phyloP scores from a whole-genome alignment of 371 early-diverging fungal species.

The Catenaria anguillulae region DNA sequence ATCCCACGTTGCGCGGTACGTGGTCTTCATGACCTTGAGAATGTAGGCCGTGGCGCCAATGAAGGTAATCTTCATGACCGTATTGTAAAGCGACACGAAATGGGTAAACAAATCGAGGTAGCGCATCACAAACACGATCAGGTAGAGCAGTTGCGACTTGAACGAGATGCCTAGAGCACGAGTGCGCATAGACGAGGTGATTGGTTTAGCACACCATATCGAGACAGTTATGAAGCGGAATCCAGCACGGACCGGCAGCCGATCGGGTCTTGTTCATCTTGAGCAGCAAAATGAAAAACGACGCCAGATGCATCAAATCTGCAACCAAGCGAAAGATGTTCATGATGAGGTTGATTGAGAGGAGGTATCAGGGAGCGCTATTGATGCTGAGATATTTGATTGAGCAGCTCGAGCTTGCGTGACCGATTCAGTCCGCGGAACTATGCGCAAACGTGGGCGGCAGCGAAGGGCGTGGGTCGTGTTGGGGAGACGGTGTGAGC shows the following conservation, averaged over 20 bases:
- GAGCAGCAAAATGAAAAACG: constrained; percentile 76
- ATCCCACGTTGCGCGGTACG: constrained; percentile 85
- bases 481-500: too few relatives aligned
- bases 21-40: constrained; percentile 76
- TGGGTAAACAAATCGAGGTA: constrained; percentile 81
- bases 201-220: too few relatives aligned
- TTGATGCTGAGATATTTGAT: too few relatives aligned
- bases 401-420: too few relatives aligned
- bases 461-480: too few relatives aligned
- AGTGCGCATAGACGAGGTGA: too few relatives aligned
- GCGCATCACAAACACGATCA: constrained; percentile 85
- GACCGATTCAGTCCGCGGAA: too few relatives aligned
- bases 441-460: too few relatives aligned
- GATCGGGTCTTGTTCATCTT: constrained; percentile 76
- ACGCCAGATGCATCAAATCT: constrained; percentile 89
- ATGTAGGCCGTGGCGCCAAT: constrained; percentile 70
- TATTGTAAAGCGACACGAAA: constrained; percentile 77
- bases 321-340: constrained; percentile 82
- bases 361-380: too few relatives aligned
- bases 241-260: constrained; percentile 52
- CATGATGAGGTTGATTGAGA: too few relatives aligned
- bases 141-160: constrained; percentile 92
- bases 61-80: constrained; percentile 90
- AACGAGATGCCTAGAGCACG: constrained; percentile 91
- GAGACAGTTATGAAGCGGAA: too few relatives aligned